A percentile compares a stretch with the other conserved stretches of the same genome.
phyloP scores from a whole-genome alignment of 1,284 basidiomycete genomes.

The Fomes fomentarius region DNA sequence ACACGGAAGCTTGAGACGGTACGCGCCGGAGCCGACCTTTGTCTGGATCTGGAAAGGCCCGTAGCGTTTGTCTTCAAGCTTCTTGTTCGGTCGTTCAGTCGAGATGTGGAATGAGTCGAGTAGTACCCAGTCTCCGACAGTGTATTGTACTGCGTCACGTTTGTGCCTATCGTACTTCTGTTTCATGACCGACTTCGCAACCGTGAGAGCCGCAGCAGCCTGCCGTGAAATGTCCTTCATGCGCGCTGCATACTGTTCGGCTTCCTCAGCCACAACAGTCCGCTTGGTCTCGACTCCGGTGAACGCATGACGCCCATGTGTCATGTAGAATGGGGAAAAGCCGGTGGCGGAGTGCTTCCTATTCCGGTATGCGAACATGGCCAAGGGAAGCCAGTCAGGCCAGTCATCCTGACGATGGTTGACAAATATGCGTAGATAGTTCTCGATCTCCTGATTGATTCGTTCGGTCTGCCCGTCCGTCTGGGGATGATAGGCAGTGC shows the following conservation, averaged over 20 bases:
- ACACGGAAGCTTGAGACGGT: slow-evolving; percentile 36
- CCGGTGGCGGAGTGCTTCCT: slow-evolving; percentile 28
- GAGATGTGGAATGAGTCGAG: slow-evolving; percentile 33
- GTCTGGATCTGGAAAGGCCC: slow-evolving; percentile 40
- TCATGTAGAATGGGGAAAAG: slow-evolving; percentile 34
- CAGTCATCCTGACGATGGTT: slow-evolving; percentile 38
- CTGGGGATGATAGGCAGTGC: slow-evolving; percentile 36
- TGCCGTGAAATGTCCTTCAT: slow-evolving; percentile 7
- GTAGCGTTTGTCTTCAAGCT: slow-evolving; percentile 33
- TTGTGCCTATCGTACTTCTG: slow-evolving; percentile 2
- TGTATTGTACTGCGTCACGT: slow-evolving; percentile 9
- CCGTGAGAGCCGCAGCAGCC: background rate
- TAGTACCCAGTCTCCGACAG: slow-evolving; percentile 34
- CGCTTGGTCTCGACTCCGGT: slow-evolving; percentile 5
- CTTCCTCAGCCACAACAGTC: background rate
- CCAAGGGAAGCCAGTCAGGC: slow-evolving; percentile 30
- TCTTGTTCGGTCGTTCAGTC: slow-evolving; percentile 34
- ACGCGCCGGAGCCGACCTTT: slow-evolving; percentile 30
- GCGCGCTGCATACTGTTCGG: slow-evolving; percentile 1
- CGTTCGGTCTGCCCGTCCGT: too few relatives aligned
- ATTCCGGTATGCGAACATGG: slow-evolving; percentile 31
- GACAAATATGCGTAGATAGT: slow-evolving; percentile 24
- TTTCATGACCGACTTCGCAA: slow-evolving; percentile 12
- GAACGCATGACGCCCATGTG: slow-evolving; percentile 2
- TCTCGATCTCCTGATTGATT: slow-evolving; percentile 35